Conservation (phyloP, 371 early-diverging fungal species). For the Syncephalis fuscata region DNA sequence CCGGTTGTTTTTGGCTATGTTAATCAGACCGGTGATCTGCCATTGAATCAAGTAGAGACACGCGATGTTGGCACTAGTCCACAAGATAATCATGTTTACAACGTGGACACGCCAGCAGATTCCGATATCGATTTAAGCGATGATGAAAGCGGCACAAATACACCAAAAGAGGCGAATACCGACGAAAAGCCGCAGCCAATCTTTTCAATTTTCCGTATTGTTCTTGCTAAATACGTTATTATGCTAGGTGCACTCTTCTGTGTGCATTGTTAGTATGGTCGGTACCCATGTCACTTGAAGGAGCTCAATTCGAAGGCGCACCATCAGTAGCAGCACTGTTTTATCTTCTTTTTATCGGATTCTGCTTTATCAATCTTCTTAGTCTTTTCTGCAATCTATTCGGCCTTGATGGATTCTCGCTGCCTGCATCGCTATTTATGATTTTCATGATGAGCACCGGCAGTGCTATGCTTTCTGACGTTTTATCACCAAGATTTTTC, state of each 20-base stretch:
- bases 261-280: conserved; percentile 15
- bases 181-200: conserved; percentile 4
- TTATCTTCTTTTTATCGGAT: conserved; percentile 12
- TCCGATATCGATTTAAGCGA: too few relatives aligned
- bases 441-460: conserved; percentile 16
- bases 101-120: too few relatives aligned
- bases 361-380: conserved; percentile 11
- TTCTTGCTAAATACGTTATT: conserved; percentile 9
- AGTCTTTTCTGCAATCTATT: conserved; percentile 11
- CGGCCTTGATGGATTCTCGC: conserved; percentile 16
- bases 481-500: conserved; percentile 14
- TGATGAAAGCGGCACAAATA: too few relatives aligned
- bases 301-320: conserved; percentile 9
- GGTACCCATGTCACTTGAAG: conserved; percentile 12
- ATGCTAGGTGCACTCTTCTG: conserved; percentile 9
- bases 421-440: conserved; percentile 15
- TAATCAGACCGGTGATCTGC: too few relatives aligned
- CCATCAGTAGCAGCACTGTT: conserved; percentile 13
- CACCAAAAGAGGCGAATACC: too few relatives aligned
- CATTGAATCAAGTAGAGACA: too few relatives aligned
- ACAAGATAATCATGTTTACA: too few relatives aligned
- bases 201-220: conserved; percentile 15
- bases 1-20: too few relatives aligned
- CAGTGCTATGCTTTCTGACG: conserved; percentile 12
- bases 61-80: too few relatives aligned